phyloP scores from a whole-genome alignment of 768 basidiomycete genomes.

The Leccinum imitatum region DNA sequence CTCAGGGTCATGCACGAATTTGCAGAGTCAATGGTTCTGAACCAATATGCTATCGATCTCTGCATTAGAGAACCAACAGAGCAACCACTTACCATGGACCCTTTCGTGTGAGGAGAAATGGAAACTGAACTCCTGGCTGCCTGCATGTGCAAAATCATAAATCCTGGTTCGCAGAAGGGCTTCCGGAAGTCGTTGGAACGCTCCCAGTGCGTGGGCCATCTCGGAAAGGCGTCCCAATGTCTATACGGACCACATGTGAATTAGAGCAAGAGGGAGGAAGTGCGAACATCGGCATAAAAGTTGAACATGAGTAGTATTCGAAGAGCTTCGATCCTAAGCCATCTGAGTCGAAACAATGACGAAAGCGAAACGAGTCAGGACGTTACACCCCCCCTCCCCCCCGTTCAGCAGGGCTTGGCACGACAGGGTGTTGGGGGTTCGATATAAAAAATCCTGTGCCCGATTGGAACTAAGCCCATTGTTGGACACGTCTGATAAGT shows the following conservation, averaged over 20 bases:
- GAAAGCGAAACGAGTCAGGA: neutral
- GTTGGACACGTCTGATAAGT: neutral
- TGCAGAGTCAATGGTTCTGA: neutral
- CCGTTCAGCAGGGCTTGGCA: neutral
- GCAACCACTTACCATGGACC: conserved; percentile 7
- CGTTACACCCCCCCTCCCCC: neutral
- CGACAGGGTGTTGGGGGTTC: neutral
- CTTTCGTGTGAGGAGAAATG: conserved; percentile 4
- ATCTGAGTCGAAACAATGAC: neutral
- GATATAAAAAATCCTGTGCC: neutral
- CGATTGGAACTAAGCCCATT: neutral
- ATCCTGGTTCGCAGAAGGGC: neutral
- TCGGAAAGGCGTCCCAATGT: neutral
- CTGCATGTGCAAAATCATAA: neutral
- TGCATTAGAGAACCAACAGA: conserved; percentile 6
- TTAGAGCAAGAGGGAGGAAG: conserved; percentile 7
- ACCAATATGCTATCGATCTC: conserved; percentile 12
- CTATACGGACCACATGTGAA: conserved; percentile 3
- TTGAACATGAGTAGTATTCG: neutral
- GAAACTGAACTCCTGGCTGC: neutral
- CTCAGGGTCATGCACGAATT: conserved; percentile 12
- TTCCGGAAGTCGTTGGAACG: conserved; percentile 6
- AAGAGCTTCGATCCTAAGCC: neutral
- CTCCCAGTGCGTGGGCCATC: neutral
- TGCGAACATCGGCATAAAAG: neutral